These are phyloP conservation scores for Crinitomyces ghanaensis DNA, from an alignment of 805 yeast species.

Conservation along the genomic window DNA sequence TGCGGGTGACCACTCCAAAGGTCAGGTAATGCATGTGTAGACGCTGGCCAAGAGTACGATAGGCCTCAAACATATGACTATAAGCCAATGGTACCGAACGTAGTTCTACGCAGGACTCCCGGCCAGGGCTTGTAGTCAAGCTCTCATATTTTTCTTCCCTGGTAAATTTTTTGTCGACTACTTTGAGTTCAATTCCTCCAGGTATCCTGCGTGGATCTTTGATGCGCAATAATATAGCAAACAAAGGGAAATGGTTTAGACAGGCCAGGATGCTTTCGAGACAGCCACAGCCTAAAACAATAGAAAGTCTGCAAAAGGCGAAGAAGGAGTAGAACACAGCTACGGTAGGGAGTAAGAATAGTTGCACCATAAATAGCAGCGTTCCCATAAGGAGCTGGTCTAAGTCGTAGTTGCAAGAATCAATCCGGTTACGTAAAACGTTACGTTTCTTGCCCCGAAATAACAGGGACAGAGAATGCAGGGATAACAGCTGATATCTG, in stretches of 20 bases:
- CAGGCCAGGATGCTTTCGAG: slow-evolving; percentile 52
- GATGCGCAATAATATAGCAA: slow-evolving; percentile 63
- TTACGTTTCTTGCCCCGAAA: slow-evolving; percentile 87
- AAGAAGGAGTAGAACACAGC: slow-evolving; percentile 73
- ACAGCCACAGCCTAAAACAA: slow-evolving; percentile 37
- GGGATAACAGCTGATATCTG: slow-evolving; percentile 55
- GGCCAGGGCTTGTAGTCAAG: background rate
- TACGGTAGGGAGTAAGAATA: slow-evolving; percentile 78
- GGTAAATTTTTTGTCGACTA: slow-evolving; percentile 11
- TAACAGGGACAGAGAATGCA: slow-evolving; percentile 66
- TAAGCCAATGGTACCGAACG: slow-evolving; percentile 36
- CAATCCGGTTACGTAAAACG: slow-evolving; percentile 73
- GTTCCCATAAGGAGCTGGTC: slow-evolving; percentile 88
- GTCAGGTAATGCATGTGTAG: slow-evolving; percentile 36
- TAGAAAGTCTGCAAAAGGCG: slow-evolving; percentile 44
- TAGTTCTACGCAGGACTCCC: slow-evolving; percentile 21
- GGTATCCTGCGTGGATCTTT: slow-evolving; percentile 68
- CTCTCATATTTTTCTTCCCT: background rate
- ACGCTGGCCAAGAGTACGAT: slow-evolving; percentile 30
- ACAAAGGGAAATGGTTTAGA: slow-evolving; percentile 77
- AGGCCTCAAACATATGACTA: slow-evolving; percentile 38
- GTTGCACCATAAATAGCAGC: slow-evolving; percentile 64
- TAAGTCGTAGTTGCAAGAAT: slow-evolving; percentile 69
- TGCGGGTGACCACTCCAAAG: slow-evolving; percentile 27
- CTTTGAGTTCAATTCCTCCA: slow-evolving; percentile 37